Base-by-base conservation (phyloP, 1,284 basidiomycete species). In the Xanthoconium separans region DNA sequence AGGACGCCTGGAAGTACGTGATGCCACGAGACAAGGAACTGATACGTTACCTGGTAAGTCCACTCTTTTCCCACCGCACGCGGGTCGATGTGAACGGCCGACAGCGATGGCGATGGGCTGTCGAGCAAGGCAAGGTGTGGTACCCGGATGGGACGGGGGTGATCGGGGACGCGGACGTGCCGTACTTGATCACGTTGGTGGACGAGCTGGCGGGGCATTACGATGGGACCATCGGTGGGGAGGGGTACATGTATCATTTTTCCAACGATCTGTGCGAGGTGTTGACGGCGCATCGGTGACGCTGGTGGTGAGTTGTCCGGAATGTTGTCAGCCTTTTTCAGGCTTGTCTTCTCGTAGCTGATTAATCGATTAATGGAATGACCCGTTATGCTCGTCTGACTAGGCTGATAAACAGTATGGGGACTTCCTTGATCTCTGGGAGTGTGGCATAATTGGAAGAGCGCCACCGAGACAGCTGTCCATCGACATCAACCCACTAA, bases 61-160 rank as follows among this genome's bases (percentile, higher is more conserved):
- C 33, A 30, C 44, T 41, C 33, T 31, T 43, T 41, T 51, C 24
- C 30, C 16, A 5, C 47, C 8, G 56, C 29, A 29, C 41, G 24
- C 20, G 45, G 49, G 42, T 31, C 31, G 40, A 61, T n/a, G 8
- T 33, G 16, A 11, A 16, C 15, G 33, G 40, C 29, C 41, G 6
- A 33, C 51, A 84, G 82, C 77, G 74, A 59, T 87, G 84, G 84
- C 82, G 79, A 65, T 86, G 84, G 84, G 82, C 83, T 1, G 70
- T 73, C 37, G 62, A 71, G 20, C 77, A 81, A 50, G 67, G 73
- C 12, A 75, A 74, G 47, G 63, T 75, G 54, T 86, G 83, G 83
- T 71, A 72, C 42, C 73, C 80, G 1, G 61, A 60, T 7, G 65
- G 53, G 16, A 53, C 56, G 18, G 82, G 82, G 0, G 70, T 73